A percentile compares a stretch with the other conserved stretches of the same genome.
Evolutionary conservation across 139 green algal genomes (phyloP).

Genomic region (Haematococcus lacustris): DNA sequence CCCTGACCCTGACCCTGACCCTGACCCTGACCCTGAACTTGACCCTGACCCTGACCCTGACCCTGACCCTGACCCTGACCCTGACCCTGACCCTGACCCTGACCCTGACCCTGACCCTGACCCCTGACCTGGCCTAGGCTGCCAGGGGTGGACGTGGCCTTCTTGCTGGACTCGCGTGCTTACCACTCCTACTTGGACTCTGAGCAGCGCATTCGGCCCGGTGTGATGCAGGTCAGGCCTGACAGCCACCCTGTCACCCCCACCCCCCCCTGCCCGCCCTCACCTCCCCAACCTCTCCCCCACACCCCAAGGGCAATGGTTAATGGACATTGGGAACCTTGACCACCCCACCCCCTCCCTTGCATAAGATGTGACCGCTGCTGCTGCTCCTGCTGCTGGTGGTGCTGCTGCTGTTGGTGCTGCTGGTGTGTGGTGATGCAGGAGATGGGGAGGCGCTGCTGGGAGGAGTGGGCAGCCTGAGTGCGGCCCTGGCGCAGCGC

Average conservation of each 20-base stretch:
- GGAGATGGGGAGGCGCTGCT: conserved; percentile 36
- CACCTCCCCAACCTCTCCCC: background rate
- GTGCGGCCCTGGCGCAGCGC: conserved; percentile 1
- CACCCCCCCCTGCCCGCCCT: background rate
- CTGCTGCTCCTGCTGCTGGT: too few relatives aligned
- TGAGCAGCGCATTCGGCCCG: conserved; percentile 36
- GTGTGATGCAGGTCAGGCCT: conserved; percentile 48
- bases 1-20: too few relatives aligned
- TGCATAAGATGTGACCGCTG: too few relatives aligned
- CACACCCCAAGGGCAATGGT: too few relatives aligned
- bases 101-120: too few relatives aligned
- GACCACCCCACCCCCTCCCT: too few relatives aligned
- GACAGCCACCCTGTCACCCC: background rate
- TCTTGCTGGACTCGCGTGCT: conserved; percentile 46
- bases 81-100: too few relatives aligned
- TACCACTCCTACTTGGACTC: conserved; percentile 62
- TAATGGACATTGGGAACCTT: too few relatives aligned
- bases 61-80: too few relatives aligned
- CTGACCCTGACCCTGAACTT: too few relatives aligned
- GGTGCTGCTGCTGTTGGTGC: background rate
- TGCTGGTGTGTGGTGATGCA: background rate
- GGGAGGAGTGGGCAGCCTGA: conserved; percentile 9
- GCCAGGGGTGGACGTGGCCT: conserved; percentile 64
- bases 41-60: too few relatives aligned
- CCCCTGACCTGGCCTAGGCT: conserved; percentile 29